Percentiles rank a stretch among this genome's conserved stretches.
phyloP scores from a whole-genome alignment of 2,329 filamentous ascomycete species.

The Fusarium sp. region DNA sequence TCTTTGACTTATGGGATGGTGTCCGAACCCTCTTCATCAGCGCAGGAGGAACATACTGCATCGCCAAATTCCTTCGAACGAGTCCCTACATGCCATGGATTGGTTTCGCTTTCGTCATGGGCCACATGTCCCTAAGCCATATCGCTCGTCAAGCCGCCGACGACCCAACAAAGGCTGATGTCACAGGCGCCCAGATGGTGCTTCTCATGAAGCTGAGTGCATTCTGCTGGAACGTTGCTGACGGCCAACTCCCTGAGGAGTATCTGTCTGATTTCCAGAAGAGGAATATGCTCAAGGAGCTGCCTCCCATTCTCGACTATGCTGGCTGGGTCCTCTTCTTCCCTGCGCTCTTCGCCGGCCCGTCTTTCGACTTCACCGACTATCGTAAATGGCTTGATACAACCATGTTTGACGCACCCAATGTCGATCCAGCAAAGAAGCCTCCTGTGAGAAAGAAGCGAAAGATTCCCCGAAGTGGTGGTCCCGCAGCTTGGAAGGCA shows the following conservation, averaged over 20 bases:
- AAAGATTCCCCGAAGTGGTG: slow-evolving; percentile 90
- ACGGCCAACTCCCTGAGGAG: slow-evolving; percentile 81
- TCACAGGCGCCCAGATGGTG: slow-evolving; percentile 98
- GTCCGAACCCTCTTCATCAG: slow-evolving; percentile 82
- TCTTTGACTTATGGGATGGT: slow-evolving; percentile 93
- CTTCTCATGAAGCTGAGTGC: slow-evolving; percentile 96
- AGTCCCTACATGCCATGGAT: slow-evolving; percentile 98
- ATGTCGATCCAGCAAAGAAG: slow-evolving; percentile 84
- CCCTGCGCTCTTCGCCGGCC: slow-evolving; percentile 87
- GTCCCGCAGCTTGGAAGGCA: slow-evolving; percentile 83
- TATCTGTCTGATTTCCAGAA: slow-evolving; percentile 90
- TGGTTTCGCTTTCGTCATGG: slow-evolving; percentile 93
- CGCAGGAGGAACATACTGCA: slow-evolving; percentile 81
- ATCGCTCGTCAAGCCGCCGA: slow-evolving; percentile 80
- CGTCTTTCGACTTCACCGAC: slow-evolving; percentile 93
- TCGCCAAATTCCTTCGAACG: slow-evolving; percentile 80
- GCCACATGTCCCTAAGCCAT: slow-evolving; percentile 92
- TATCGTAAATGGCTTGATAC: slow-evolving; percentile 94
- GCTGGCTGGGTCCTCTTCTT: slow-evolving; percentile 95
- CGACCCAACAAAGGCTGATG: slow-evolving; percentile 77
- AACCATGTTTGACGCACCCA: slow-evolving; percentile 88
- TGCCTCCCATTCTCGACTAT: slow-evolving; percentile 84
- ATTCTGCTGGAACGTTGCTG: slow-evolving; percentile 98
- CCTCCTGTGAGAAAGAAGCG: slow-evolving; percentile 89
- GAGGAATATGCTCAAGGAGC: slow-evolving; percentile 77